Conservation (phyloP, 345 rosid genomes). For the Boechera retrofracta region DNA sequence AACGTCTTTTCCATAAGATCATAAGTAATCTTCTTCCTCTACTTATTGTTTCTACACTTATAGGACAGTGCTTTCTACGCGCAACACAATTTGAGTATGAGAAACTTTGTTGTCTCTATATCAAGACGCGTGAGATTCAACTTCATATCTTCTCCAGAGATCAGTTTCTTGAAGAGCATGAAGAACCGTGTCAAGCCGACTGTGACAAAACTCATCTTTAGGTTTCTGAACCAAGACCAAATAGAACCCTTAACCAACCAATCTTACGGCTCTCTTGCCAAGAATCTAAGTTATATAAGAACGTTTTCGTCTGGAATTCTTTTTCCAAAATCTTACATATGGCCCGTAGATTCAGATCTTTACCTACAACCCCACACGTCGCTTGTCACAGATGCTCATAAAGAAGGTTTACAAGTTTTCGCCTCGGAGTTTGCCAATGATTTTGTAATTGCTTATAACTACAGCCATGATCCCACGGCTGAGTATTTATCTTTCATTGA, state of each 20-base stretch:
- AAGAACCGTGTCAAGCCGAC: conserved; percentile 44
- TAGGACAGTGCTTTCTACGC: conserved; percentile 65
- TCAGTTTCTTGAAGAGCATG: conserved; percentile 56
- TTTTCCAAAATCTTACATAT: conserved; percentile 71
- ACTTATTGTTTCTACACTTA: conserved; percentile 26
- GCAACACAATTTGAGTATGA: conserved; percentile 67
- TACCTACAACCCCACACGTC: conserved; percentile 60
- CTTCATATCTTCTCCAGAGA: conserved; percentile 80
- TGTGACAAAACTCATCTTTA: conserved; percentile 59
- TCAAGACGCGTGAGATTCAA: conserved; percentile 46
- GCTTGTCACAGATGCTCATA: conserved; percentile 71
- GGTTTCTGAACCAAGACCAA: conserved; percentile 53
- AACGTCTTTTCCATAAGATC: not conserved
- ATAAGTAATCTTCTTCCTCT: conserved; percentile 10
- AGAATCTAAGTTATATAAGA: conserved; percentile 65
- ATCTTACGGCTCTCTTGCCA: conserved; percentile 59
- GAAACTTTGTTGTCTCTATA: conserved; percentile 52
- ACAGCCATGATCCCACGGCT: conserved; percentile 67
- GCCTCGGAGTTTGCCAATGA: conserved; percentile 77
- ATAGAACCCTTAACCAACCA: conserved; percentile 67
- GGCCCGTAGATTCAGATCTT: conserved; percentile 50
- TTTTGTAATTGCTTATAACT: conserved; percentile 58
- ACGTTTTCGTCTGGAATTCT: conserved; percentile 83
- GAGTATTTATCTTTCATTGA: conserved; percentile 63
- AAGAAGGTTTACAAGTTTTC: conserved; percentile 67